Percentiles rank a stretch among this genome's conserved stretches.
phyloP scores from a whole-genome alignment of 139 green algal species.

The Closterium sp. region DNA sequence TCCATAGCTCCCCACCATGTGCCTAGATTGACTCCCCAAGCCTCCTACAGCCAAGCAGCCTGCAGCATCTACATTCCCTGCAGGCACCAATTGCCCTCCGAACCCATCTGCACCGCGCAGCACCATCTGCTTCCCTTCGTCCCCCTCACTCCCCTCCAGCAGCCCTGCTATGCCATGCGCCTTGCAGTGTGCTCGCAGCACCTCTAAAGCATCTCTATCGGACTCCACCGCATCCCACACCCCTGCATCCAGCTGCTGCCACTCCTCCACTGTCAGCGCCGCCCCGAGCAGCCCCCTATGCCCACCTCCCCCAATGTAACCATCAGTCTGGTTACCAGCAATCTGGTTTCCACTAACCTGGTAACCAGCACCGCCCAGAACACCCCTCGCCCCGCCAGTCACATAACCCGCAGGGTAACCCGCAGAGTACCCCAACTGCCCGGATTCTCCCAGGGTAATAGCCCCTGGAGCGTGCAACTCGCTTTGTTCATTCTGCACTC shows the following conservation, averaged over 20 bases:
- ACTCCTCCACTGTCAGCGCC: constrained; percentile 42
- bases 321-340: neutral
- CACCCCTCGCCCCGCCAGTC: neutral
- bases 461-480: neutral
- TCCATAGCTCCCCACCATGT: neutral
- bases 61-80: too few relatives aligned
- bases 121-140: neutral
- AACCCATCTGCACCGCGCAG: neutral
- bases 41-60: neutral
- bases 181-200: constrained; percentile 2
- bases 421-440: neutral
- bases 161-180: neutral
- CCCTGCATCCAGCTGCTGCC: constrained; percentile 31
- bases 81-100: neutral
- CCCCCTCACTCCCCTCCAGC: neutral
- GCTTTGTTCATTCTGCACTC: neutral
- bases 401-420: neutral
- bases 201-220: neutral
- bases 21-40: neutral
- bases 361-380: neutral
- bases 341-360: neutral
- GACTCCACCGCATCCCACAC: constrained; percentile 11
- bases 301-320: neutral
- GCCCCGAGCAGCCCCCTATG: neutral
- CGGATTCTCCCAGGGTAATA: neutral